Conservation (phyloP, 148 eudicot species). For the Rhododendron molle region DNA sequence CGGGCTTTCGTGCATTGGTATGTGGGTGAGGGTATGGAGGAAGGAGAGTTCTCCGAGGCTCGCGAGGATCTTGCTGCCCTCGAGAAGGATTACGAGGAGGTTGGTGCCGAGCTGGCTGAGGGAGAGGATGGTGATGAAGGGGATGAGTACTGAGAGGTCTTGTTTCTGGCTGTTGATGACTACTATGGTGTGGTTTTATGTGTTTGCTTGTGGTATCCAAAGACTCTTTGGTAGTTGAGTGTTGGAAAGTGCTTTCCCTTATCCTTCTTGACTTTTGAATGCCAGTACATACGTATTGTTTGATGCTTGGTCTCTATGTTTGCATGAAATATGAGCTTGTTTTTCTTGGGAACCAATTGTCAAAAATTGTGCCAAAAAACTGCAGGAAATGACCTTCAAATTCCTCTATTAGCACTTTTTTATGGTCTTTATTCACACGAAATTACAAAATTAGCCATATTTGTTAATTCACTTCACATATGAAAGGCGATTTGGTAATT, state of each 20-base stretch:
- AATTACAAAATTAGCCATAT: too few species aligned
- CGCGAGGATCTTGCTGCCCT: slow-evolving; percentile 35
- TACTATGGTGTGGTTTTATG: background rate
- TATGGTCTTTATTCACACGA: too few species aligned
- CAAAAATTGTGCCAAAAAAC: too few species aligned
- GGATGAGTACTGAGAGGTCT: slow-evolving; percentile 19
- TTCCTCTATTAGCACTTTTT: too few species aligned
- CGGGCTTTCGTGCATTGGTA: slow-evolving; percentile 37
- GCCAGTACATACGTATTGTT: background rate
- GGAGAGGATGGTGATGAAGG: slow-evolving; percentile 33
- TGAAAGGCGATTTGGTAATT: too few species aligned
- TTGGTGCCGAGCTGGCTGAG: slow-evolving; percentile 25
- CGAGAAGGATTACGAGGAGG: slow-evolving; percentile 37
- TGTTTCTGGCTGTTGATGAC: background rate
- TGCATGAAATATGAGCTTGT: background rate
- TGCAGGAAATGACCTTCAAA: background rate
- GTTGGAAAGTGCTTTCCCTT: background rate
- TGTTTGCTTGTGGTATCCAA: background rate
- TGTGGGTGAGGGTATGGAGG: slow-evolving; percentile 39
- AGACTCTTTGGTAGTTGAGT: background rate
- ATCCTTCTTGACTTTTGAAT: background rate
- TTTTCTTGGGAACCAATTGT: background rate
- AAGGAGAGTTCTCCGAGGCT: slow-evolving; percentile 35
- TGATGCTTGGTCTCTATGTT: background rate
- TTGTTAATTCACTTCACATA: too few species aligned